A percentile compares a stretch with the other conserved stretches of the same genome.
These are phyloP conservation scores for Klebsormidium nitens DNA, from an alignment of 139 green algal species.

Conservation along the genomic window DNA sequence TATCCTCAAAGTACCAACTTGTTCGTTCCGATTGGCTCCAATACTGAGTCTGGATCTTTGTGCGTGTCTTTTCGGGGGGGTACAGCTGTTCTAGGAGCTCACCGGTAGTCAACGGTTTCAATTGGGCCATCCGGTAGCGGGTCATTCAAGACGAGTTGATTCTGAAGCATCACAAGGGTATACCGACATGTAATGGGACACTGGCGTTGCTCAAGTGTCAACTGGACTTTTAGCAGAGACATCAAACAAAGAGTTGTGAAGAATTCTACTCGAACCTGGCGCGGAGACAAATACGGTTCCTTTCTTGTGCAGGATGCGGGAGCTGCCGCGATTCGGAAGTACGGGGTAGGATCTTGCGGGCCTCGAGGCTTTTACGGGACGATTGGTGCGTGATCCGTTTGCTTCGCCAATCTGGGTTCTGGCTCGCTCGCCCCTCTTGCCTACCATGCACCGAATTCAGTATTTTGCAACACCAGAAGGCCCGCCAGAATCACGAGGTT, in stretches of 20 bases:
- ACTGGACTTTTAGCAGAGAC: no score
- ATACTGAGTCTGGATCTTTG: neutral
- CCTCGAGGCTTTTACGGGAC: constrained; percentile 99
- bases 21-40: neutral
- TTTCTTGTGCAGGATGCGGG: neutral
- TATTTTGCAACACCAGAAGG: no score
- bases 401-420: neutral
- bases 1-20: neutral
- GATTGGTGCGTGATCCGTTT: constrained; percentile 49
- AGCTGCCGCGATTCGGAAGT: constrained; percentile 70
- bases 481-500: no score
- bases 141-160: neutral
- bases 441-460: neutral
- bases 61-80: neutral
- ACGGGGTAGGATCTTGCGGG: constrained; percentile 92
- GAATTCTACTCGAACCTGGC: neutral
- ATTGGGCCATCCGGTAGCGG: no score
- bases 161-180: neutral
- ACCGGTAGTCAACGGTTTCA: no score
- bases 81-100: no score
- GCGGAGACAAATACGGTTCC: neutral
- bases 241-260: neutral
- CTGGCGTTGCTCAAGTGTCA: neutral
- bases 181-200: neutral
- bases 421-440: neutral